A percentile compares a stretch with the other conserved stretches of the same genome.
These are phyloP conservation scores for Coniferiporia sulphurascens DNA, from an alignment of 1,284 basidiomycete species.

Conservation along the genomic window DNA sequence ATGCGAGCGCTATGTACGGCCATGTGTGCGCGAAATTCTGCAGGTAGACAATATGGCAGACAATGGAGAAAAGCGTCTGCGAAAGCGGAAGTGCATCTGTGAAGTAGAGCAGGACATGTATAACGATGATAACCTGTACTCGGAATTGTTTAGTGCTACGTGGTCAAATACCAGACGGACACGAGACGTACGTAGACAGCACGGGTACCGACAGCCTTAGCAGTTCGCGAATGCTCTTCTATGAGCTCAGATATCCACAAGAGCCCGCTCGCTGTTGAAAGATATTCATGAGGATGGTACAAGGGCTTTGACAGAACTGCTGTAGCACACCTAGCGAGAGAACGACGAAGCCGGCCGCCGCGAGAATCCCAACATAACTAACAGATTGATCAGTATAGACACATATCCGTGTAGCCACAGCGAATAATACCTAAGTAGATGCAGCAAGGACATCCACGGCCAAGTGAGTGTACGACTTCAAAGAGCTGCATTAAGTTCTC, in stretches of 20 bases:
- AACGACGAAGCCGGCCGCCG: slow-evolving; percentile 15
- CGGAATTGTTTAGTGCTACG: slow-evolving; percentile 1
- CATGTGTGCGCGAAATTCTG: slow-evolving; percentile 86
- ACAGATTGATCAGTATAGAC: background rate
- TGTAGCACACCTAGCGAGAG: slow-evolving; percentile 15
- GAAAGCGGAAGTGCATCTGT: slow-evolving; percentile 75
- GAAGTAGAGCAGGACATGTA: slow-evolving; percentile 76
- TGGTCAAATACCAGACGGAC: background rate
- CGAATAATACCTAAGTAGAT: slow-evolving; percentile 14
- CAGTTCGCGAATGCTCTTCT: slow-evolving; percentile 81
- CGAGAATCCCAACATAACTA: slow-evolving; percentile 16
- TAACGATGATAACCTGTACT: slow-evolving; percentile 65
- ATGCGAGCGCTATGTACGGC: slow-evolving; percentile 88
- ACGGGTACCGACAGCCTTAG: slow-evolving; percentile 77
- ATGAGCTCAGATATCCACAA: slow-evolving; percentile 92
- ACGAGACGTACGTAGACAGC: slow-evolving; percentile 72
- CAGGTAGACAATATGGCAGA: slow-evolving; percentile 83
- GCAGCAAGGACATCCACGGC: slow-evolving; percentile 15
- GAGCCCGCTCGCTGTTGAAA: slow-evolving; percentile 74
- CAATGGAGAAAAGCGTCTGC: slow-evolving; percentile 72
- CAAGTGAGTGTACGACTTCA: background rate
- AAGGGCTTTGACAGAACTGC: background rate
- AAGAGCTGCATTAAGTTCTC: background rate
- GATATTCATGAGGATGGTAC: background rate
- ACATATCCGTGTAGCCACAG: background rate